Percentiles rank a stretch among this genome's conserved stretches.
Evolutionary conservation across 345 rosid species (phyloP).

Genomic region (Gossypium rotundifolium): DNA sequence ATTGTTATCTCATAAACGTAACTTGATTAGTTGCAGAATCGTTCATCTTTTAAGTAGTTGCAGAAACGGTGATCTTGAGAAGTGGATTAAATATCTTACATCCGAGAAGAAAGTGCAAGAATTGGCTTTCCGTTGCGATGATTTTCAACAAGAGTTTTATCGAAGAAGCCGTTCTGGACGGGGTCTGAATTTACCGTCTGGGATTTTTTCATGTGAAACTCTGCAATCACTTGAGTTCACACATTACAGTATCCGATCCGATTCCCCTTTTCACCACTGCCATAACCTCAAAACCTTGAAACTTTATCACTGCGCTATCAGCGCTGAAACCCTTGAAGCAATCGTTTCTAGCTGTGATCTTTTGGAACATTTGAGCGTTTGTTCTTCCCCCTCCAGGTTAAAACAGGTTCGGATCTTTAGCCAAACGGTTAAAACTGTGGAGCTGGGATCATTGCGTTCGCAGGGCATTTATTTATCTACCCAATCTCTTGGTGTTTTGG

Average conservation of each 20-base stretch:
- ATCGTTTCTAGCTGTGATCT: background rate
- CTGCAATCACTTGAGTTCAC: constrained; percentile 2
- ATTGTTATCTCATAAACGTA: background rate
- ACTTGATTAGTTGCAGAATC: constrained; percentile 1
- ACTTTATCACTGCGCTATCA: background rate
- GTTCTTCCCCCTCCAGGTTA: background rate
- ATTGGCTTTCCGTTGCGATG: background rate
- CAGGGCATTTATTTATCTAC: background rate
- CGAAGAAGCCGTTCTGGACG: too few relatives aligned
- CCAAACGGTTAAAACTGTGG: background rate
- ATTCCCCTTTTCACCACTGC: background rate
- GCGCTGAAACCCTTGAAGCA: background rate
- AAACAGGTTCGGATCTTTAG: background rate
- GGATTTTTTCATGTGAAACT: background rate
- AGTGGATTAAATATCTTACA: background rate
- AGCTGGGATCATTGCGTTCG: background rate
- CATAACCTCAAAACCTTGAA: background rate
- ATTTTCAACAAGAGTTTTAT: too few relatives aligned
- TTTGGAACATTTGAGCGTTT: background rate
- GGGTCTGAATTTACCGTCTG: too few relatives aligned
- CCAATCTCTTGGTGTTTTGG: background rate
- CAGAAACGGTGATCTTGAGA: background rate
- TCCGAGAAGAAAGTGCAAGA: background rate
- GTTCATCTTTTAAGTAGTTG: background rate
- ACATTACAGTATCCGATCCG: background rate